Evolutionary conservation across 495 filamentous ascomycete species (phyloP), one percentile per base, ranked within the genome.

Genomic region (Aspergillus sparsus): DNA sequence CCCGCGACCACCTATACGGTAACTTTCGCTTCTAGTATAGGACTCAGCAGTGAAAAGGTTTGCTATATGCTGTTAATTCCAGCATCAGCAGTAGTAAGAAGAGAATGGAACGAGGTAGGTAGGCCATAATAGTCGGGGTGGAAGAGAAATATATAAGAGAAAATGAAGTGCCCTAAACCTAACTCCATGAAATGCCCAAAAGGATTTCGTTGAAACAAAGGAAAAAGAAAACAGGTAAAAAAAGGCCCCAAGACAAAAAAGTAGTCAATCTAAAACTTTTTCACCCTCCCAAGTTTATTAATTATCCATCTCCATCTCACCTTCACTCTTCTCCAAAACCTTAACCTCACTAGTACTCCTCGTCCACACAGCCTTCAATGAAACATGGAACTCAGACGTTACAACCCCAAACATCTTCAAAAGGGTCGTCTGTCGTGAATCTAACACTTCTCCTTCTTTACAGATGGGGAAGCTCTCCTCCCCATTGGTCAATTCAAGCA

Each of bases 321-420:
- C 70, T 57, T 71, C 62, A n/a, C 62, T 51, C 53, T 71, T 66
- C 62, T 77, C 73, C 54, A 78, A 53, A 27, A 79, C 68, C 62
- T 72, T 74, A 9, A 82, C 70, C 62, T 80, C 68, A 12, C 72
- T 74, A 10, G 67, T 74, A 46, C 68, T 68, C 58, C 74, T 66
- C 5, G 67, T 71, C 79, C 80, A 84, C 58, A 71, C 79, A 63
- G 91, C 92, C 71, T 89, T 78, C 57, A 96, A 71, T 62, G 83
- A 74, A 21, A 98, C 85, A 63, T 79, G 83, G 76, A 98, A 98
- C 79, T 97, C 93, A 57, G 92, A 87, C 72, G 90, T 87, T 39
- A 86, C 87, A 27, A 95, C 82, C 54, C 91, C 89, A 77, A 98
- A 98, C 70, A 96, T 82, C 85, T 98, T 98, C 74, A 98, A 72